These are phyloP conservation scores for Amaranthus hypochondriacus DNA, from an alignment of 148 eudicot species.

Conservation along the genomic window DNA sequence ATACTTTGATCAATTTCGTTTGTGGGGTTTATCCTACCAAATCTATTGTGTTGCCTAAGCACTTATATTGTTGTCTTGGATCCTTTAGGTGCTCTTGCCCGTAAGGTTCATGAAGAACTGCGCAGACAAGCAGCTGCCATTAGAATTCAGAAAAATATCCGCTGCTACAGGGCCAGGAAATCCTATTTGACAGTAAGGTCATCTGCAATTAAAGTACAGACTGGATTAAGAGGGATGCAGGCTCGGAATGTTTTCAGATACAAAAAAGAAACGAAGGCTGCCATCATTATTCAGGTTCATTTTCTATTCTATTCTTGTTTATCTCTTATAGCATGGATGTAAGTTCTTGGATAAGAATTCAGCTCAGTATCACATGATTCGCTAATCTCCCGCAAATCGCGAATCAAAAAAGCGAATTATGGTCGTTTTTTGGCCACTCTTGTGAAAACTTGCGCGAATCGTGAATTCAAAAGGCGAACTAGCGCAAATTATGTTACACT, in stretches of 20 bases:
- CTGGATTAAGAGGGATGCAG: constrained; percentile 89
- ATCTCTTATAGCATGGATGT: constrained; percentile 6
- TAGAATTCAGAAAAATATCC: constrained; percentile 82
- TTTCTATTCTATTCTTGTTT: constrained; percentile 6
- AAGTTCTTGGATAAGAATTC: background rate
- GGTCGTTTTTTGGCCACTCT: no score
- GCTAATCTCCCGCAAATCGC: no score
- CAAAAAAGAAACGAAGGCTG: constrained; percentile 80
- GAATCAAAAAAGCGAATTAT: no score
- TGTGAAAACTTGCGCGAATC: no score
- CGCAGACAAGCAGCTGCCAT: constrained; percentile 78
- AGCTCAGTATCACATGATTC: no score
- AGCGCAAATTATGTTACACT: no score
- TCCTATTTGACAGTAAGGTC: constrained; percentile 43
- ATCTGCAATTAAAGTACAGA: constrained; percentile 67
- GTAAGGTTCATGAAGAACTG: constrained; percentile 71
- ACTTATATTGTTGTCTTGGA: constrained; percentile 4
- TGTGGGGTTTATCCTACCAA: background rate
- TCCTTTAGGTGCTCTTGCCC: constrained; percentile 58
- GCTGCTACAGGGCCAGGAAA: constrained; percentile 47
- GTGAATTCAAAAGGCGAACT: no score
- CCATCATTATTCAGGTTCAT: constrained; percentile 73
- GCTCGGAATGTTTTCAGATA: constrained; percentile 82
- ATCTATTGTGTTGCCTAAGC: background rate
- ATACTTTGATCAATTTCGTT: background rate